Conservation (phyloP, 2,329 filamentous ascomycete genomes). For the Phaeomoniella chlamydospora region DNA sequence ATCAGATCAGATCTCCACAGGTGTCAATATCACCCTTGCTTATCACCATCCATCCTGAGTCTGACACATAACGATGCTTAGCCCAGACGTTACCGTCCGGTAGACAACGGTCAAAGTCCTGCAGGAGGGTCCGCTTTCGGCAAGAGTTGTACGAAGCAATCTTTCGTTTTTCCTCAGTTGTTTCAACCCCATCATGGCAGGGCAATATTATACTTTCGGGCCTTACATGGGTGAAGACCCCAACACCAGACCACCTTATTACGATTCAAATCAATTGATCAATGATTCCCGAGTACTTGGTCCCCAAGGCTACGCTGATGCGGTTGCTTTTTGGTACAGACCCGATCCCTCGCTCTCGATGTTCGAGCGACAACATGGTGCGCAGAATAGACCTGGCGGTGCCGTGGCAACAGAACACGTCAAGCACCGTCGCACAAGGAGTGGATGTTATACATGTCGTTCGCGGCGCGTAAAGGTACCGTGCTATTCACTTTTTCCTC, state of each 20-base stretch:
- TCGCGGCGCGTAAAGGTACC: conserved; percentile 65
- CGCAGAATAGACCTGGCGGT: conserved; percentile 3
- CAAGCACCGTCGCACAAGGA: conserved; percentile 85
- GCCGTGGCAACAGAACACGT: conserved; percentile 46
- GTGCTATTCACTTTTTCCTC: not conserved
- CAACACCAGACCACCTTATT: not conserved
- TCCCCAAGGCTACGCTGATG: conserved; percentile 21
- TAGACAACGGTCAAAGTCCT: not conserved
- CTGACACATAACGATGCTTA: not conserved
- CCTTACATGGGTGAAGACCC: not conserved
- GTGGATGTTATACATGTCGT: conserved; percentile 86
- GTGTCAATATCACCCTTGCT: too few relatives aligned
- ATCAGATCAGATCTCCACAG: not conserved
- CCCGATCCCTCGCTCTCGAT: conserved; percentile 13
- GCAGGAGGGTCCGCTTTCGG: not conserved
- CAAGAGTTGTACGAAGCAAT: not conserved
- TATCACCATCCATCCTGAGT: too few relatives aligned
- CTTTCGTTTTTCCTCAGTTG: not conserved
- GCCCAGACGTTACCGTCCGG: not conserved
- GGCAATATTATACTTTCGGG: not conserved
- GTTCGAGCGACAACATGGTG: conserved; percentile 15
- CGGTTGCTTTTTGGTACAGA: conserved; percentile 29
- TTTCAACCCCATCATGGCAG: conserved; percentile 1
- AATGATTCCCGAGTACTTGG: conserved; percentile 8
- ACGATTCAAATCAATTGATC: not conserved